phyloP scores from a whole-genome alignment of 2,329 filamentous ascomycete species.

The Clarireedia monteithiana region DNA sequence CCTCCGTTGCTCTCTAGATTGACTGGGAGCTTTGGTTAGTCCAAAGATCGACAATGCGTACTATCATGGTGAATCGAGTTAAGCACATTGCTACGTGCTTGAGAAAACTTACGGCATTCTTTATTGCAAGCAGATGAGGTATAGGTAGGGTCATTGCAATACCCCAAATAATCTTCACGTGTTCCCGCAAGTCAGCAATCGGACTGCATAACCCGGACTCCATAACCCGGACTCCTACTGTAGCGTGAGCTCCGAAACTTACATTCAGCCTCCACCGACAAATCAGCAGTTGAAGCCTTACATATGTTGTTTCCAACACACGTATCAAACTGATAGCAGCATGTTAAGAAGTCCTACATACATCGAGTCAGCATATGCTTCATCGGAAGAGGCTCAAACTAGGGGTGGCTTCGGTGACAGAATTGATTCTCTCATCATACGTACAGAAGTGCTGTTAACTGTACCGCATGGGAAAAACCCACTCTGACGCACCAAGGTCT shows the following conservation, averaged over 20 bases:
- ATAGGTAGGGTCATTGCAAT: conserved; percentile 2
- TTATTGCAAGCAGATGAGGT: background rate
- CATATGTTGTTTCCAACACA: conserved; percentile 4
- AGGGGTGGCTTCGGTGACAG: background rate
- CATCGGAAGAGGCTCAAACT: background rate
- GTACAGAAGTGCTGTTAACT: background rate
- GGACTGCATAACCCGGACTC: background rate
- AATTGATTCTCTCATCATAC: background rate
- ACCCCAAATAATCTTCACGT: background rate
- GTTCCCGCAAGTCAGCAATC: background rate
- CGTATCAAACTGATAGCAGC: background rate
- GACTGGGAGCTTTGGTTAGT: background rate
- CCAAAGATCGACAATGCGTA: background rate
- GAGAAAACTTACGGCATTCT: background rate
- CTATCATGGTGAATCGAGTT: background rate
- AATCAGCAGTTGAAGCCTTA: background rate
- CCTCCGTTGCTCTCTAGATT: background rate
- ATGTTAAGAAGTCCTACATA: background rate
- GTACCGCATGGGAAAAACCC: background rate
- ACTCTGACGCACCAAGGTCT: background rate
- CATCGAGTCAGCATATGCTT: background rate
- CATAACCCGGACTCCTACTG: background rate
- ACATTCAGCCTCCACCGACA: background rate
- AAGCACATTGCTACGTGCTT: background rate
- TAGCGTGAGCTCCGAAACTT: background rate